These are phyloP conservation scores for Penicillium sumatraense DNA, from an alignment of 2,329 filamentous ascomycete genomes.

Conservation along the genomic window DNA sequence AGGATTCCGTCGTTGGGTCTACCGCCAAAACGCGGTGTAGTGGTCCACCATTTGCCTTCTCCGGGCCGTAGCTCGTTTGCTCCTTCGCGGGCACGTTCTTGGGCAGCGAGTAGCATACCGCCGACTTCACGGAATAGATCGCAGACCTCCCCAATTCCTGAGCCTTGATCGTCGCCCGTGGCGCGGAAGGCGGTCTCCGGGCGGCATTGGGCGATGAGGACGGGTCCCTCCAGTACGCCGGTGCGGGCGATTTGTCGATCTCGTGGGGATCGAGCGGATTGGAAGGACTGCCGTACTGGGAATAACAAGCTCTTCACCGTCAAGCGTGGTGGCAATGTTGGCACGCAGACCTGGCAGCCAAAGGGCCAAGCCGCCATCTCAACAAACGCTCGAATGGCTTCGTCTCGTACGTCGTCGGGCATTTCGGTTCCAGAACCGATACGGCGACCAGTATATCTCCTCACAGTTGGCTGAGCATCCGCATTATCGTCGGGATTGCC, in stretches of 20 bases:
- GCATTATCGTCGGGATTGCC: not conserved
- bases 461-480: conserved; percentile 21
- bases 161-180: conserved; percentile 30
- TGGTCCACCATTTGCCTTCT: conserved; percentile 66
- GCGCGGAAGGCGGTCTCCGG: conserved; percentile 59
- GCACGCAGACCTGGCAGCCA: conserved; percentile 55
- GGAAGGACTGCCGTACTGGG: conserved; percentile 60
- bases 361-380: conserved; percentile 64
- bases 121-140: conserved; percentile 64
- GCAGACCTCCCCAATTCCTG: conserved; percentile 47
- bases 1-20: conserved; percentile 43
- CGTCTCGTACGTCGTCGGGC: conserved; percentile 62
- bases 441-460: conserved; percentile 61
- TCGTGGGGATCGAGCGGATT: conserved; percentile 58
- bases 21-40: conserved; percentile 61
- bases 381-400: conserved; percentile 60
- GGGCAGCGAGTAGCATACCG: conserved; percentile 61
- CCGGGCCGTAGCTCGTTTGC: conserved; percentile 54
- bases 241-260: conserved; percentile 58
- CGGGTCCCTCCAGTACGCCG: conserved; percentile 62
- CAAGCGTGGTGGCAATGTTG: conserved; percentile 54
- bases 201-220: conserved; percentile 60
- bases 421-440: conserved; percentile 62
- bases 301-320: conserved; percentile 57
- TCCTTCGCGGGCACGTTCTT: conserved; percentile 64